phyloP scores from a whole-genome alignment of 2,329 filamentous ascomycete species.

The Colletotrichum sublineola region DNA sequence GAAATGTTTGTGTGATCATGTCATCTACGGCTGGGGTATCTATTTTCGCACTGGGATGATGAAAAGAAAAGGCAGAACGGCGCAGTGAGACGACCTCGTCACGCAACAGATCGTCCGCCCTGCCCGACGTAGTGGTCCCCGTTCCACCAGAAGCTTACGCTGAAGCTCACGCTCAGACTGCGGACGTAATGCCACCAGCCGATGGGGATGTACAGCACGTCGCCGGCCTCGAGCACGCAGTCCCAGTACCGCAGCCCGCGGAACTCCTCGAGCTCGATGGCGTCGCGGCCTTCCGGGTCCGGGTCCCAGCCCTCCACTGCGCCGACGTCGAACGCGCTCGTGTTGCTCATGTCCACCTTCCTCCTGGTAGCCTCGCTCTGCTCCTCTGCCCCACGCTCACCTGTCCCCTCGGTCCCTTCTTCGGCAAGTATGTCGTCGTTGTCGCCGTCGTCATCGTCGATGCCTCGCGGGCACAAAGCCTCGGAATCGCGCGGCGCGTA shows the following conservation, averaged over 20 bases:
- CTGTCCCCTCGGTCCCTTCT: slow-evolving; percentile 77
- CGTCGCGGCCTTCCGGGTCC: slow-evolving; percentile 47
- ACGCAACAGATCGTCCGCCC: background rate
- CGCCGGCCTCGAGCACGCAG: slow-evolving; percentile 82
- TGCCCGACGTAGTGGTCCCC: slow-evolving; percentile 28
- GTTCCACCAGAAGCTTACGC: slow-evolving; percentile 98
- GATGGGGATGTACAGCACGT: slow-evolving; percentile 88
- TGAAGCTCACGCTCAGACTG: slow-evolving; percentile 88
- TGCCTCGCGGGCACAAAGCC: slow-evolving; percentile 71
- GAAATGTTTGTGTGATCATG: background rate
- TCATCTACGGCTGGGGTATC: background rate
- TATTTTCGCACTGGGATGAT: background rate
- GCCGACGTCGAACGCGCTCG: slow-evolving; percentile 82
- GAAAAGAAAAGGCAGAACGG: background rate
- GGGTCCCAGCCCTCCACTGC: slow-evolving; percentile 73
- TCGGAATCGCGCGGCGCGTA: slow-evolving; percentile 77
- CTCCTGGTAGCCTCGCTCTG: too few relatives aligned
- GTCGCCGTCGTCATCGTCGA: slow-evolving; percentile 83
- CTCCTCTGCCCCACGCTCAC: slow-evolving; percentile 57
- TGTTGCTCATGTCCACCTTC: slow-evolving; percentile 92
- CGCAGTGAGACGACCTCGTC: background rate
- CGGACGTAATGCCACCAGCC: slow-evolving; percentile 99
- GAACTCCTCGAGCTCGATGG: slow-evolving; percentile 64
- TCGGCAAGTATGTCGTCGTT: slow-evolving; percentile 75
- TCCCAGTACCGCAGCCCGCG: slow-evolving; percentile 76